Base-by-base conservation (phyloP, 768 basidiomycete species). In the Suillus subalutaceus region DNA sequence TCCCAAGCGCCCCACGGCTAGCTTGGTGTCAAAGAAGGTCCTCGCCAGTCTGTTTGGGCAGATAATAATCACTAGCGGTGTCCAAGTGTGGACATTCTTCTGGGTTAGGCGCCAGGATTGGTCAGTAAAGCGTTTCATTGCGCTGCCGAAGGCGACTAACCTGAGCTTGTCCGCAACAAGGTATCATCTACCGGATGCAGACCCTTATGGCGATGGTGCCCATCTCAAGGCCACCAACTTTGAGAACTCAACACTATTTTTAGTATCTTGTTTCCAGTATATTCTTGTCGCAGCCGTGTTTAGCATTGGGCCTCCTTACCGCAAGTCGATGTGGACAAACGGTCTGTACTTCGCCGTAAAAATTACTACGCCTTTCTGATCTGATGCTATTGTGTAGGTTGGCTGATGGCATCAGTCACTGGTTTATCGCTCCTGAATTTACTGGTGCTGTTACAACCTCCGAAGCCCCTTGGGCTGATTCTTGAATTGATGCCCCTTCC, bases 191-290 rank as follows among this genome's bases (percentile, higher is more conserved):
- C 79, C 79, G 0, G 72, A 75, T 57, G 74, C 75, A 41, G 73
- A 84, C 23, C 82, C 84, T 32, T 78, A 80, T 53, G 84, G 83
- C 56, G 80, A 86, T 52, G 85, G 84, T 66, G 85, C 90, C 76
- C 88, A 93, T 71, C 83, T 99, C 53, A 87, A 94, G 66, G 90
- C 94, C 26, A 87, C 80, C 50, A 98, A 96, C 75, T 96, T 86
- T 72, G 97, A 99, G 77, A 98, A 99, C 75, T 89, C 97, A 6
- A 88, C 86, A 37, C 78, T 99, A 65, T 99, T 99, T 81, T 78
- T 98, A 69, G 82, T 98, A 53, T 98, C 97, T 12, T 97, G 95
- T 68, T 99, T 99, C 88, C 97, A 99, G 79, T 99, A 99, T 77
- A 94, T 99, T 72, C 82, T 99, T 59, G 93, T 97, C 9, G 97